These are phyloP conservation scores for Erigeron canadensis DNA, from an alignment of 129 eudicot genomes.

Conservation along the genomic window DNA sequence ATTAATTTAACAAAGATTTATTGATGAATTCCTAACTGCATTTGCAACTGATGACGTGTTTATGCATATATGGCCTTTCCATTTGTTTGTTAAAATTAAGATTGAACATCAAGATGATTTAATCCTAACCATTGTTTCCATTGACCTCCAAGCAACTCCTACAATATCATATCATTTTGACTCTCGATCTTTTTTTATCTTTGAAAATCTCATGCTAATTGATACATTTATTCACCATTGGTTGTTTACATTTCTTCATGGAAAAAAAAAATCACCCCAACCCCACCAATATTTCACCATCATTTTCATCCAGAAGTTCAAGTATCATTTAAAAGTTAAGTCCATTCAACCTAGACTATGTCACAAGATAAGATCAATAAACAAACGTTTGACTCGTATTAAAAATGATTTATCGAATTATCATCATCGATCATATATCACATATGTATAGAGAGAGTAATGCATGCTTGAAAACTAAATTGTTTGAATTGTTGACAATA, in stretches of 20 bases:
- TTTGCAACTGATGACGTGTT: slow-evolving; percentile 20
- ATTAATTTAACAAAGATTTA: too few relatives aligned
- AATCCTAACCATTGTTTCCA: not conserved
- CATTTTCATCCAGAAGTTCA: slow-evolving; percentile 20
- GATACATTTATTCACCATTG: not conserved
- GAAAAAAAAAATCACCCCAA: slow-evolving; percentile 18
- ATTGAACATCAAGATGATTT: not conserved
- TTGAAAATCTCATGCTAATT: not conserved
- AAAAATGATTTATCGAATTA: too few relatives aligned
- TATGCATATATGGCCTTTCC: slow-evolving; percentile 4
- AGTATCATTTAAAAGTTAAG: not conserved
- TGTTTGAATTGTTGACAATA: slow-evolving; percentile 4
- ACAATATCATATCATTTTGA: not conserved
- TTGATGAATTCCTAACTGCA: slow-evolving; percentile 10
- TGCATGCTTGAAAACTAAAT: not conserved
- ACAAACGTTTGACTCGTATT: not conserved
- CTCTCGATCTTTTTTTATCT: not conserved
- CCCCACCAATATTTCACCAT: slow-evolving; percentile 33
- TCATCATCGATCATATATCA: too few relatives aligned
- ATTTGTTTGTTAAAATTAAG: slow-evolving; percentile 4
- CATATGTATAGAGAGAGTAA: too few relatives aligned
- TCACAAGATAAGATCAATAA: not conserved
- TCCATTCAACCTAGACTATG: slow-evolving; percentile 5
- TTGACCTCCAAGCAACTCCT: slow-evolving; percentile 5
- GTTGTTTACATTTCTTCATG: slow-evolving; percentile 11